Evolutionary conservation across 1,284 basidiomycete genomes (phyloP), one percentile per base, ranked within the genome.

Genomic region (Austroboletus niveus): DNA sequence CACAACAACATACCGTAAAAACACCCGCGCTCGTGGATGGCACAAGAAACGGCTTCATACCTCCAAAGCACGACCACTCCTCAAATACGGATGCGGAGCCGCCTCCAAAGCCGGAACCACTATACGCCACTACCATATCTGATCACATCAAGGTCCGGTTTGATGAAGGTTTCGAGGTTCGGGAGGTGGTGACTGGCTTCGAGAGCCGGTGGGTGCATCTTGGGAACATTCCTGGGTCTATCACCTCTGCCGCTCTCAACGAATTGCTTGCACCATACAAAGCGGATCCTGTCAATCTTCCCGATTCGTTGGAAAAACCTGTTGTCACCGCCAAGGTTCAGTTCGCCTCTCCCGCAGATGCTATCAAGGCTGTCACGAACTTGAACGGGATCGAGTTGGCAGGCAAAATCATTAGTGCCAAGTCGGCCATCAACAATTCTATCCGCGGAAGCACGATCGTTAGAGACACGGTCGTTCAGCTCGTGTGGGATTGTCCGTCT

Each of bases 401-500:
- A 31, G 72, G 70, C 0, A 54, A 54, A 0, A 70, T 55, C 1
- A 64, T 87, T 20, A 67, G 15, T 3, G 69, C 65, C 1, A 69
- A 57, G 36, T 1, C 62, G 12, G 39, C 69, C 1, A 69, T 70
- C 39, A 68, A 70, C 22, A 70, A 70, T 15, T 64, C 60, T 5
- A 15, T 1, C 0, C 3, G 36, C 1, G 64, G 68, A 7, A 20
- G 48, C 14, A 65, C 50, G 5, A 34, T 58, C 8, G 42, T 68
- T 8, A 46, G 30, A 14, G 69, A 68, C 36, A 64, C 60, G 2
- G 54, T 62, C 7, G 64, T 86, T 5, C 75, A 76, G 10, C 64
- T 89, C 30, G 63, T 73, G 14, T 84, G 79, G 78, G 73, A 78
- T 20, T 75, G 75, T 3, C 82, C 87, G 0, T 64, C 66, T 14